Evolutionary conservation across 768 basidiomycete genomes (phyloP).

Genomic region (Nidularia pulvinata): DNA sequence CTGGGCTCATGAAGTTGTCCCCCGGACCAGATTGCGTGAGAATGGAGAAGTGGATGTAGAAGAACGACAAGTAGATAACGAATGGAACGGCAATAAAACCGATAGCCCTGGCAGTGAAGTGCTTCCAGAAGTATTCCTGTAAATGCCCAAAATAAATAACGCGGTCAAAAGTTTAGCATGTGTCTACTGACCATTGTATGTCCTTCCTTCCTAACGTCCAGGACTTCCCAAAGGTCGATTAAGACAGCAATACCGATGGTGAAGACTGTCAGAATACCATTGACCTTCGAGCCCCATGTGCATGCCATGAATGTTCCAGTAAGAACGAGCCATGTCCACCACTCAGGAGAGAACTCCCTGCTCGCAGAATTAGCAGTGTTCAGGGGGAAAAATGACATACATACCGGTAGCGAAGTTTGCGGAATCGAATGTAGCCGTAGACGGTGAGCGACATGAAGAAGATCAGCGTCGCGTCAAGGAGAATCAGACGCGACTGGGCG

Average conservation of each 20-base stretch:
- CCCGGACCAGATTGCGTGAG: constrained; percentile 90
- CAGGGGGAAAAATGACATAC: constrained; percentile 14
- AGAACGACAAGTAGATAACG: constrained; percentile 90
- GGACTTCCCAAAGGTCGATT: constrained; percentile 92
- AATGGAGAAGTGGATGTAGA: constrained; percentile 93
- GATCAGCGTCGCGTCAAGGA: constrained; percentile 91
- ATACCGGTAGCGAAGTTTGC: constrained; percentile 88
- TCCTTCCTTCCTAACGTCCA: constrained; percentile 78
- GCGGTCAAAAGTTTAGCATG: no score
- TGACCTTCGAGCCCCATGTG: constrained; percentile 98
- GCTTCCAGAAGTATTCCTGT: constrained; percentile 87
- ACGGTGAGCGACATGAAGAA: constrained; percentile 97
- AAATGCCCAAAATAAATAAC: constrained; percentile 4
- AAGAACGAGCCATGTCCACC: constrained; percentile 94
- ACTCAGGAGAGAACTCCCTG: constrained; percentile 85
- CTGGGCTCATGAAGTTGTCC: constrained; percentile 96
- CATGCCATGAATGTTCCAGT: constrained; percentile 96
- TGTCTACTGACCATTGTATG: constrained; percentile 64
- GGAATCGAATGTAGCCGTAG: constrained; percentile 92
- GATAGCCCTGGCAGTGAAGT: constrained; percentile 83
- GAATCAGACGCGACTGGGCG: constrained; percentile 94
- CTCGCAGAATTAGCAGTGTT: constrained; percentile 4
- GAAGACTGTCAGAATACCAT: constrained; percentile 89
- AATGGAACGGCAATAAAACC: constrained; percentile 91
- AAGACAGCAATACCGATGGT: constrained; percentile 90